Evolutionary conservation across 2,329 filamentous ascomycete species (phyloP), one percentile per base, ranked within the genome.

Genomic region (Apiospora pterosperma): DNA sequence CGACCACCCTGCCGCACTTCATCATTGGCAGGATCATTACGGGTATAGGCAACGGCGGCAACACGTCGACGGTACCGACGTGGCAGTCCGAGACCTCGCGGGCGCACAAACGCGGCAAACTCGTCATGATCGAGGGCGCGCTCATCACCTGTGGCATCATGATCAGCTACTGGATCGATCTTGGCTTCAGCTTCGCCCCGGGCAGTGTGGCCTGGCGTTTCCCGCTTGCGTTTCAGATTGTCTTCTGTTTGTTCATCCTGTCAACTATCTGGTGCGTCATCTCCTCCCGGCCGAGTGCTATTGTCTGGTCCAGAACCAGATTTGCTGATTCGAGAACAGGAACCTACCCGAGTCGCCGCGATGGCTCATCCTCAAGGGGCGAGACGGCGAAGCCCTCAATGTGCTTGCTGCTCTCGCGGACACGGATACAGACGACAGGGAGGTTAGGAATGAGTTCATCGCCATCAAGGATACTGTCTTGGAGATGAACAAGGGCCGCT

Each of bases 401-500:
- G 79, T 83, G 3, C 76, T 84, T 3, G 76, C 80, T 19, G 78
- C 78, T 1, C 70, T 83, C 5, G 71, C 72, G 4, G 77, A 81
- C 62, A 67, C 68, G 4, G 71, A 80, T 5, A 66, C 79, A 7
- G 80, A 88, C 25, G 79, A 85, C 65, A 80, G 80, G 21, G 79
- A 85, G 62, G 84, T 89, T n/a, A 77, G 83, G 42, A 77, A 84
- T 38, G 85, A 91, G 72, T 79, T 81, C 62, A 62, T 71, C 4
- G 77, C 78, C 42, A 84, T 84, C 68, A 85, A 86, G 70, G 85
- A 89, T 62, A 87, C 90, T 0, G 88, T 91, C n/a, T 77, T 87
- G n/a, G 90, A 93, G 72, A 79, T 82, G 72, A 77, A 80, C 64
- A 81, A 84, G 75, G 76, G 82, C 31, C 79, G 77, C 31, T 88